These are phyloP conservation scores for Penicillium sp. DNA, from an alignment of 2,329 filamentous ascomycete genomes.

Conservation along the genomic window DNA sequence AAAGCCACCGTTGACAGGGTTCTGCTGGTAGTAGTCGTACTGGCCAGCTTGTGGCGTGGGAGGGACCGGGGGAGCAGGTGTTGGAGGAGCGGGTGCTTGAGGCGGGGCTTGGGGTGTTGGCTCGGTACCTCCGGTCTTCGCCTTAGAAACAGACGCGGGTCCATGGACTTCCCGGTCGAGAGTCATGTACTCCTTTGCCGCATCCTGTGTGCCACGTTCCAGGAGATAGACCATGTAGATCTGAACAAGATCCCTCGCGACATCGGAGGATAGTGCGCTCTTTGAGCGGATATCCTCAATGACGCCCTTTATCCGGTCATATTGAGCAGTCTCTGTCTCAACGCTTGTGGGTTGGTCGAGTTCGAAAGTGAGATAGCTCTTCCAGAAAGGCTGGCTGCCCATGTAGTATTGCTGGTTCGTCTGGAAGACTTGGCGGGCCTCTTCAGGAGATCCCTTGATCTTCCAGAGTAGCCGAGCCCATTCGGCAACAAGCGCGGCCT, in stretches of 20 bases:
- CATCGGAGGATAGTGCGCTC: slow-evolving; percentile 69
- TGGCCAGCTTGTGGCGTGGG: slow-evolving; percentile 30
- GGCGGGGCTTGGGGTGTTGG: slow-evolving; percentile 25
- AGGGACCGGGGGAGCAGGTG: slow-evolving; percentile 20
- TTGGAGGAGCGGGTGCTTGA: slow-evolving; percentile 22
- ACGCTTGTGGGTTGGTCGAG: slow-evolving; percentile 75
- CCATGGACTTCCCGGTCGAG: slow-evolving; percentile 89
- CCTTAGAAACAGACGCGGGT: slow-evolving; percentile 44
- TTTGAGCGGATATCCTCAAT: slow-evolving; percentile 75
- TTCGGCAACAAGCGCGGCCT: slow-evolving; percentile 84
- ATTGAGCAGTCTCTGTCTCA: slow-evolving; percentile 67
- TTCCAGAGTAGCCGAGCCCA: slow-evolving; percentile 90
- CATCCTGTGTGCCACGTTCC: slow-evolving; percentile 77
- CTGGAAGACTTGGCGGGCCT: slow-evolving; percentile 81
- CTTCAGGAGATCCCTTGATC: slow-evolving; percentile 77
- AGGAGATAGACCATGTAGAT: slow-evolving; percentile 84
- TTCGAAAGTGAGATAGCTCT: slow-evolving; percentile 87
- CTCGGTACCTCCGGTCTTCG: slow-evolving; percentile 32
- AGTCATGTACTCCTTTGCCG: slow-evolving; percentile 82
- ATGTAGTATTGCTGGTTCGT: slow-evolving; percentile 83
- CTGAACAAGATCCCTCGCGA: slow-evolving; percentile 76
- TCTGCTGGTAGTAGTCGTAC: slow-evolving; percentile 39
- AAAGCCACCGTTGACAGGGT: slow-evolving; percentile 33
- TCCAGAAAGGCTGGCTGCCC: slow-evolving; percentile 88
- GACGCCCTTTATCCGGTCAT: slow-evolving; percentile 78